These are phyloP conservation scores for Syncephalastrum contaminatum DNA, from an alignment of 371 early-diverging fungal species.

Conservation along the genomic window DNA sequence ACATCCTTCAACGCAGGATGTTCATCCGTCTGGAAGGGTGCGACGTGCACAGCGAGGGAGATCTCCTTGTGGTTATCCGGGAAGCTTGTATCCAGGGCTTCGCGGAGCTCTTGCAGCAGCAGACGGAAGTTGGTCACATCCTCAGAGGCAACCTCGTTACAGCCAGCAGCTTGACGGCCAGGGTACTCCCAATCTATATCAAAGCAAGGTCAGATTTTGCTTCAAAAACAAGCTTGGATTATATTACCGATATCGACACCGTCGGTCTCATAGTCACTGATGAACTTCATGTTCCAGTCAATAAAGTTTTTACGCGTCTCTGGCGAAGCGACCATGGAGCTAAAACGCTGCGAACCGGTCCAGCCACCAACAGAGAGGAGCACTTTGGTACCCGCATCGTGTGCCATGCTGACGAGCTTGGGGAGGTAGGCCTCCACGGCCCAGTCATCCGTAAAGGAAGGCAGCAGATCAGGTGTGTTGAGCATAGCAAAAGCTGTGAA, in stretches of 20 bases:
- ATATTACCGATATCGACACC: slow-evolving; percentile 55
- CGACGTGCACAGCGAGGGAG: slow-evolving; percentile 70
- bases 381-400: slow-evolving; percentile 60
- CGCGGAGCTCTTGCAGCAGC: slow-evolving; percentile 61
- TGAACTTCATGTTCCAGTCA: slow-evolving; percentile 52
- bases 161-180: slow-evolving; percentile 66
- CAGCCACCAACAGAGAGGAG: slow-evolving; percentile 78
- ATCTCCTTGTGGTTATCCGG: slow-evolving; percentile 58
- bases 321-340: slow-evolving; percentile 49
- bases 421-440: slow-evolving; percentile 38
- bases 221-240: neutral
- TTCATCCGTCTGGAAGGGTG: slow-evolving; percentile 54
- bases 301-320: slow-evolving; percentile 51
- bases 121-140: slow-evolving; percentile 56
- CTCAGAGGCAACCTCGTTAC: slow-evolving; percentile 55
- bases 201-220: neutral
- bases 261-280: slow-evolving; percentile 45
- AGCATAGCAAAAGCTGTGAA: slow-evolving; percentile 39
- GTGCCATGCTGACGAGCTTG: slow-evolving; percentile 49
- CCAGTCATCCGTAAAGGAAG: slow-evolving; percentile 53
- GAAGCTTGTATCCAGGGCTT: slow-evolving; percentile 58
- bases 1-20: slow-evolving; percentile 57
- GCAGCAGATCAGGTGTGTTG: slow-evolving; percentile 28
- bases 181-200: slow-evolving; percentile 78
- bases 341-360: slow-evolving; percentile 71